Conservation (phyloP, 2,329 filamentous ascomycete species). For the Ceratocystis alfenasii region DNA sequence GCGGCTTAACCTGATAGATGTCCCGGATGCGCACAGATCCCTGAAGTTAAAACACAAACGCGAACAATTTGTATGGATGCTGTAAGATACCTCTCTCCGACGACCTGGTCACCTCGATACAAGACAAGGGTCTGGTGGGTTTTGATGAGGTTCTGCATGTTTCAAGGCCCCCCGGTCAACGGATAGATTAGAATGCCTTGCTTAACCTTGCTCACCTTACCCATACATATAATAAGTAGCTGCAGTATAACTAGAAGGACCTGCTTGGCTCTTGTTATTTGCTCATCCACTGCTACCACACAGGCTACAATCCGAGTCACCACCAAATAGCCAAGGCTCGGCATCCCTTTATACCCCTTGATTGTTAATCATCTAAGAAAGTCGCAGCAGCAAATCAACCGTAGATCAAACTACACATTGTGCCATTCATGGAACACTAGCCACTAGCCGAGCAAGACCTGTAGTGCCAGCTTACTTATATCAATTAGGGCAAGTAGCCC, state of each 20-base stretch:
- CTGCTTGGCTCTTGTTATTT: too few species aligned
- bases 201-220: background rate
- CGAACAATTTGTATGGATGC: background rate
- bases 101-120: too few species aligned
- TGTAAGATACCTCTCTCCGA: too few species aligned
- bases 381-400: background rate
- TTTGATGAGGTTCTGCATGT: slow-evolving; percentile 9
- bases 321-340: background rate
- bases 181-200: background rate
- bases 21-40: background rate
- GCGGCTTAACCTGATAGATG: too few species aligned
- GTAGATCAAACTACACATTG: background rate
- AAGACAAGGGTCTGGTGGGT: background rate
- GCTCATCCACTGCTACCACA: background rate
- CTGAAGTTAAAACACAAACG: background rate
- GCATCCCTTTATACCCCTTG: background rate
- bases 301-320: background rate
- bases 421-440: background rate
- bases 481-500: background rate
- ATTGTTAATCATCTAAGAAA: background rate
- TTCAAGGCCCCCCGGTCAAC: background rate
- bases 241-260: too few species aligned
- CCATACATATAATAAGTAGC: too few species aligned
- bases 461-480: background rate
- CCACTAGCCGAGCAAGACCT: too few species aligned